These are phyloP conservation scores for Dryas drummondii DNA, from an alignment of 306 rosid genomes.

Conservation along the genomic window DNA sequence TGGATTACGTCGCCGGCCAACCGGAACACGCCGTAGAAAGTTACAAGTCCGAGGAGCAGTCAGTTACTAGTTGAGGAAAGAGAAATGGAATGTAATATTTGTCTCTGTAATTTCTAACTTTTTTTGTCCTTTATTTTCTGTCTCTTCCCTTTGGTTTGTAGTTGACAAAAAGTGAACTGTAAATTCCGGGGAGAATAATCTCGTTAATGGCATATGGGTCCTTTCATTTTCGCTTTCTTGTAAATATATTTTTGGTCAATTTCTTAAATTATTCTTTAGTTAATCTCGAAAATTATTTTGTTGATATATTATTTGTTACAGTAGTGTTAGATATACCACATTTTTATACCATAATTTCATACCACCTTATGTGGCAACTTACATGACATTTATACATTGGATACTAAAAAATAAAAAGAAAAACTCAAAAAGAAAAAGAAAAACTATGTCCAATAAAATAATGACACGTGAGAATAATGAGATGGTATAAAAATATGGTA, in stretches of 20 bases:
- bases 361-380: too few species aligned
- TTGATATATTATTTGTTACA: neutral
- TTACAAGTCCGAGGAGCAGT: conserved; percentile 42
- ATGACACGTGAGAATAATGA: too few species aligned
- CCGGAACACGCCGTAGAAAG: conserved; percentile 39
- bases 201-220: conserved; percentile 5
- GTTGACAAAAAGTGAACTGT: conserved; percentile 11
- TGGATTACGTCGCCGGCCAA: conserved; percentile 76
- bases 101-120: conserved; percentile 13
- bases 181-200: conserved; percentile 19
- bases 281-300: neutral
- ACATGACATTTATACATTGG: too few species aligned
- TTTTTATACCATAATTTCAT: too few species aligned
- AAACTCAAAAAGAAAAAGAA: too few species aligned
- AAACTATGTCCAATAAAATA: too few species aligned
- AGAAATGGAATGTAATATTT: neutral
- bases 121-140: neutral
- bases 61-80: neutral
- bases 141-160: neutral
- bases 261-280: neutral
- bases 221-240: neutral
- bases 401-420: too few species aligned
- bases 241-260: too few species aligned
- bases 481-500: too few species aligned
- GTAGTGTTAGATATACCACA: too few species aligned